Evolutionary conservation across 768 basidiomycete species (phyloP).

Genomic region (Lentinula aciculospora): DNA sequence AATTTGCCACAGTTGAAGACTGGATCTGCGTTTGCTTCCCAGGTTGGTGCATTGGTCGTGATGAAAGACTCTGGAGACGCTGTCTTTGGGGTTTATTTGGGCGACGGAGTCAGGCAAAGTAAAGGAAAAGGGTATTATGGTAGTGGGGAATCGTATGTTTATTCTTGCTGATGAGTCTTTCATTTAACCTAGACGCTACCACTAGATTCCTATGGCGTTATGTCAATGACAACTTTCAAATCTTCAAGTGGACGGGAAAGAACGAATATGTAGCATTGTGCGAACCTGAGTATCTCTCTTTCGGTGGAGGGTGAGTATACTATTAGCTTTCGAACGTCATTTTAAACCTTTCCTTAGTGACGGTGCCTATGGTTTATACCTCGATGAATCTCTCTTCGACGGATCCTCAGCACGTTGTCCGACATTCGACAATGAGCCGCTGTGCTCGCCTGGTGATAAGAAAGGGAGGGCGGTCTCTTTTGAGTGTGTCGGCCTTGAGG

Average conservation of each 20-base stretch:
- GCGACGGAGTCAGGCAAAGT: conserved; percentile 59
- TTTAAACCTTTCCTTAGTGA: conserved; percentile 41
- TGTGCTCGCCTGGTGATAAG: conserved; percentile 51
- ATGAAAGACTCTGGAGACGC: conserved; percentile 58
- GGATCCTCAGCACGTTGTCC: conserved; percentile 83
- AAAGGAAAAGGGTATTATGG: conserved; percentile 75
- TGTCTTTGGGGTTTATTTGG: conserved; percentile 81
- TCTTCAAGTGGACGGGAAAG: conserved; percentile 80
- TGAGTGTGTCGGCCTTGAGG: conserved; percentile 88
- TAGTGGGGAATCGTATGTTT: conserved; percentile 76
- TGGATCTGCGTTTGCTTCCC: conserved; percentile 20
- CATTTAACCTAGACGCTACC: background rate
- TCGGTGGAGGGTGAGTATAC: conserved; percentile 81
- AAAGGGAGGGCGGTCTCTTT: conserved; percentile 58
- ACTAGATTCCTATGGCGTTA: conserved; percentile 76
- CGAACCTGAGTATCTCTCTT: conserved; percentile 74
- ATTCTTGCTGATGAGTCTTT: background rate
- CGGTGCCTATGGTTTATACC: conserved; percentile 83
- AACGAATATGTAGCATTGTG: conserved; percentile 91
- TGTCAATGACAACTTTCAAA: conserved; percentile 39
- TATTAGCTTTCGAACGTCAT: conserved; percentile 1
- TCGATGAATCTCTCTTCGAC: conserved; percentile 75
- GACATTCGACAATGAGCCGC: conserved; percentile 82
- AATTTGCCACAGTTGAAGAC: conserved; percentile 24
- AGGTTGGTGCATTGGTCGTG: conserved; percentile 49